Base-by-base conservation (phyloP, 78 protist genomes). In the Dictyostelium purpureum region DNA sequence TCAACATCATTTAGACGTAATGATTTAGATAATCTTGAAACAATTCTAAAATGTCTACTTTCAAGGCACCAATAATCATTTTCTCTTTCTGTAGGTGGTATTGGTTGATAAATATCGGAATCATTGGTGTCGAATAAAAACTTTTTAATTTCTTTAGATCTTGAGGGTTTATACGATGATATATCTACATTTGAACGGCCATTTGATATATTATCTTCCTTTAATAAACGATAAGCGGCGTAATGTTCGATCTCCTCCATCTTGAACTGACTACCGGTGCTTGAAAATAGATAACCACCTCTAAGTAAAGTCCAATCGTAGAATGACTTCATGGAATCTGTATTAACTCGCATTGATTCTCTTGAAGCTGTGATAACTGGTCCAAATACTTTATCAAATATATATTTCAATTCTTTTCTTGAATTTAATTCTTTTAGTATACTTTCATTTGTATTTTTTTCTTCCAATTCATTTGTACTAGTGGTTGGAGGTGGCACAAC, bases 261-360 rank as follows among this genome's bases (percentile, higher is more conserved):
- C 24, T 79, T 42, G 26, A 83, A 28, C 21, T 51, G 16, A 7
- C 52, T 43, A 2, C 90, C 80, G 12, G 74, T 70, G 14, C 59
- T 24, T 16, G 37, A 21, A 57, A 71, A 75, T 4, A 83, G 11
- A 11, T 71, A 21, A 57, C 90, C 80, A 37, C 90, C 90, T 33
- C 80, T 59, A 18, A 83, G 37, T 35, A 83, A n/a, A n/a, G 80
- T 71, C 90, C 90, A 83, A 49, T 83, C 90, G 19, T 56, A 83
- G 67, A 71, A 83, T 63, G 71, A 63, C 18, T 63, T 63, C 0
- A 35, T 16, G 26, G 71, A 63, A 14, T 42, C 71, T 33, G 33
- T 1, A 16, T 19, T 42, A 63, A 63, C 71, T 63, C 43, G 26
- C 43, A 63, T 31, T 4, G 71, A 63, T 28, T 63, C 35, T 28